Evolutionary conservation across 148 eudicot species (phyloP), one percentile per base, ranked within the genome.

Genomic region (Amaranthus cruentus): DNA sequence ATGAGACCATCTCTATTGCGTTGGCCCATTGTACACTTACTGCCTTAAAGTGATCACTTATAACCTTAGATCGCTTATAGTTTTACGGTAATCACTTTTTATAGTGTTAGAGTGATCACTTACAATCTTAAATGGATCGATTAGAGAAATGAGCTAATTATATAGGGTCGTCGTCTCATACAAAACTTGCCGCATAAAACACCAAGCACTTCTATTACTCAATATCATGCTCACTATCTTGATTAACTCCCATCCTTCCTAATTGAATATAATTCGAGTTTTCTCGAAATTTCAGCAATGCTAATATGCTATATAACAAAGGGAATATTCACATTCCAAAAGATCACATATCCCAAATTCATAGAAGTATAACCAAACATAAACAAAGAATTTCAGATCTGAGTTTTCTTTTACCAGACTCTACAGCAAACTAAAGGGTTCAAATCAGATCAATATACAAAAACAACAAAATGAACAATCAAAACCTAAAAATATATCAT

Each of bases 351-450:
- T 7, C 54, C 47, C 9, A 61, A 4, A 47, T 18, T 9, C 14
- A 21, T 38, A 14, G 13, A 38, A 3, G 38, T 21, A 44, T 10
- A 58, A 54, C 38, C 70, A 46, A 62, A 54, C 10, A 47, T 18
- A 4, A 66, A 44, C 50, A 51, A 63, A 4, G 15, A 70, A 65
- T 65, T 57, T 47, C 52, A 75, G 76, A 75, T 75, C 73, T 65
- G 18, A 49, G 57, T 42, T 68, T 14, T 43, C 47, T 49, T 54
- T 53, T 56, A 18, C 64, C 62, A 13, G 28, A 6, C 73, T 68
- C 47, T 47, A 43, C 18, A 48, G 18, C 72, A 56, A 14, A 70
- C 50, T 50, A 43, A 70, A n/a, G 51, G 28, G 66, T 59, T 58
- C 57, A 68, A 60, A 68, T 46, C 46, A 62, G 75, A 69, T 69